Base-by-base conservation (phyloP, 805 yeast species). In the Cyberlindnera subsufficiens region DNA sequence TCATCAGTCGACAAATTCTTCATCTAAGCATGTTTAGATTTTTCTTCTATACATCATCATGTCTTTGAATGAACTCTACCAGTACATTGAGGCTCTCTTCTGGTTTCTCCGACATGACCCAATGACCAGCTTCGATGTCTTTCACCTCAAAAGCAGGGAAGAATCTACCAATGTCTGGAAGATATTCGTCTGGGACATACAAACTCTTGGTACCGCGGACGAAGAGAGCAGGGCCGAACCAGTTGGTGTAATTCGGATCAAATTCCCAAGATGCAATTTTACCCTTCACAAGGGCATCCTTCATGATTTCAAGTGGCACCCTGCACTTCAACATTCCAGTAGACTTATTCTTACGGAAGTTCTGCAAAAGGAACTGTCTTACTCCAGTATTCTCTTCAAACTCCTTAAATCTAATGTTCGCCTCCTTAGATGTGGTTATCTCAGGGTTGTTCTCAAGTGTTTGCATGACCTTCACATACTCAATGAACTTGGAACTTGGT, bases 21-120 rank as follows among this genome's bases (percentile, higher is more conserved):
- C 33, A 15, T n/a, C 4, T 7, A 7, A 3, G 33, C 8, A 31
- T 3, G 17, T n/a, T 31, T 4, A 15, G 11, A 16, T 2, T 9
- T n/a, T 2, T 30, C 16, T 25, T 27, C 19, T 29, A 37, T 5
- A 37, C 36, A 22, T 67, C 71, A 38, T 64, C 69, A 35, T 64
- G 56, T 42, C 67, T 59, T 34, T 77, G 78, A 6, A 87, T 69
- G 64, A 80, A 90, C 25, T 82, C 83, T 25, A 69, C 71, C 14
- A 86, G 77, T 6, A 66, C 64, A 3, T 71, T 76, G 19, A 86
- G 67, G 49, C 91, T 88, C 56, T 82, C 95, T 7, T 67, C 53
- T 1, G 98, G 96, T 51, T 83, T 82, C 57, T 91, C 97, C 33
- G 87, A 78, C 50, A 87, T 87, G 14, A 90, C 76, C 96, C 97